Base-by-base conservation (phyloP, 768 basidiomycete genomes). In the Pleurotus sapidus region DNA sequence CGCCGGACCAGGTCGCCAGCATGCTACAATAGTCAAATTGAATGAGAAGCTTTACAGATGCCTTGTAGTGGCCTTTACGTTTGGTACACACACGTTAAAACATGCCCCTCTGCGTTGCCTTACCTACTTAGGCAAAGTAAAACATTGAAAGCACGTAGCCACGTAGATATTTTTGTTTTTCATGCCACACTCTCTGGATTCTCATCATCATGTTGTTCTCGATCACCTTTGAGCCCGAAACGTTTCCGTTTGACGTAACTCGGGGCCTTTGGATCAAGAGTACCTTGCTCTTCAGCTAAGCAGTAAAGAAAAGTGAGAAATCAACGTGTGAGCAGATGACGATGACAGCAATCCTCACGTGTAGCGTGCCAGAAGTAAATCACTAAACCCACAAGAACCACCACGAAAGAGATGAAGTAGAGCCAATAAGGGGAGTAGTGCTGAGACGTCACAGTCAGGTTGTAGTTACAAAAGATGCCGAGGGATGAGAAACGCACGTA, bases 341-440 rank as follows among this genome's bases (percentile, higher is more conserved):
- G 9, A 11, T 34, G 20, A 20, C 20, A 20, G 20, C 20, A 11
- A 11, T 34, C 79, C 91, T 65, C 74, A 93, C 91, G 92, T 37
- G 87, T 86, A 5, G 87, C 82, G 68, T 81, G 75, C 91, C 93
- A 95, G 76, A 94, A 94, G 72, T 94, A 95, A 38, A 87, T 80
- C 64, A 95, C 74, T 4, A 95, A 79, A 3, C 93, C 93, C 11
- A 74, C 34, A 45, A 94, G 68, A 59, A 93, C 84, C 12, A 93
- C 76, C 1, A 71, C 78, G 64, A 89, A 95, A 0, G 93, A 81
- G 59, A 87, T 74, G 72, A 95, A 95, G 77, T 95, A 94, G 14
- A 95, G 79, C 91, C 92, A 95, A 76, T 83, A 94, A 3, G 93
- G 93, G 45, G 74, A 70, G 74, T 83, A 93, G 62, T 92, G 87